Evolutionary conservation across 257 asterid species (phyloP).

Genomic region (Solanum habrochaites): DNA sequence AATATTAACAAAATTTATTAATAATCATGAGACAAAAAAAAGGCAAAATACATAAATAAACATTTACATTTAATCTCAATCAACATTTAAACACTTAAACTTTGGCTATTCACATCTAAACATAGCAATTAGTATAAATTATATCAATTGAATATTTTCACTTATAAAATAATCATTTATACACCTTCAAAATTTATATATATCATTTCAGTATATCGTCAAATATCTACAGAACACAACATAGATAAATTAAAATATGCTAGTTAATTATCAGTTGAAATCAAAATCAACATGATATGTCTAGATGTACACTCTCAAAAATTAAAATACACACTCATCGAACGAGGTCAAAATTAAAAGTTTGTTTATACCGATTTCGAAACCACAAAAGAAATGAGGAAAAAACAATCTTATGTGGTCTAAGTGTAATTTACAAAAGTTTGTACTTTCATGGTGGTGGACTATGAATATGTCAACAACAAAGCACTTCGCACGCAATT

Average conservation of each 20-base stretch:
- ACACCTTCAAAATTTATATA: not conserved
- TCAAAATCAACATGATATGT: too few relatives aligned
- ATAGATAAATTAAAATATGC: too few relatives aligned
- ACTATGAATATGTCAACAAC: not conserved
- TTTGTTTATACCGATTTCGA: too few relatives aligned
- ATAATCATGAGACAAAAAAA: not conserved
- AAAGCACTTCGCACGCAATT: not conserved
- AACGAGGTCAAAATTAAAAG: too few relatives aligned
- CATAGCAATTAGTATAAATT: rapidly evolving
- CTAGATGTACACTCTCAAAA: not conserved
- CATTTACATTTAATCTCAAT: too few relatives aligned
- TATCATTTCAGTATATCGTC: too few relatives aligned
- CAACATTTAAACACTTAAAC: not conserved
- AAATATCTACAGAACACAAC: too few relatives aligned
- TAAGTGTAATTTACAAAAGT: not conserved
- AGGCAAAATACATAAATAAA: not conserved
- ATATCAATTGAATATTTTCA: rapidly evolving
- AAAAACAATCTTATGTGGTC: not conserved
- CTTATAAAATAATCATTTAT: not conserved
- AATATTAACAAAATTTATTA: not conserved
- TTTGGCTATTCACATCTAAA: not conserved
- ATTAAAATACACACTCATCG: not conserved
- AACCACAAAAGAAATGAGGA: too few relatives aligned
- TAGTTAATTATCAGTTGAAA: too few relatives aligned
- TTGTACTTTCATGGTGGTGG: not conserved